Conservation (phyloP, 1,139 yeast species). For the Magnusiomyces suaveolens region DNA sequence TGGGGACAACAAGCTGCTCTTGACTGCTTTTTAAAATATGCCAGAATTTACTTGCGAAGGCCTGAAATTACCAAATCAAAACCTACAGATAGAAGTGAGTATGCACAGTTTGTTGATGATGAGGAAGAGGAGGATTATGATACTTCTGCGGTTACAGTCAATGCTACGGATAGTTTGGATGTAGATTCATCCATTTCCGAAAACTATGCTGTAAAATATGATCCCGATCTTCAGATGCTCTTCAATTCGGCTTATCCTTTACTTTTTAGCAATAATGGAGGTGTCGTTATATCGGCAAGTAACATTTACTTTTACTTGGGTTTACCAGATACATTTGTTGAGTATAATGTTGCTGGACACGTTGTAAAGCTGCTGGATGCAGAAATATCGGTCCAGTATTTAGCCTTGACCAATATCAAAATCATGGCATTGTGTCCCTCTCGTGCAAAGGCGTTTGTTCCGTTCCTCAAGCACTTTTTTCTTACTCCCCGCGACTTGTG, state of each 20-base stretch:
- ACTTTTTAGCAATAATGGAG: conserved; percentile 45
- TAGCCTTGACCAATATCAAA: conserved; percentile 29
- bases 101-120: conserved; percentile 15
- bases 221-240: conserved; percentile 49
- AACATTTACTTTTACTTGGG: conserved; percentile 47
- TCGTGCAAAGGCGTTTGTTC: conserved; percentile 41
- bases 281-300: conserved; percentile 53
- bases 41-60: conserved; percentile 50
- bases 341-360: conserved; percentile 42
- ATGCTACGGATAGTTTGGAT: neutral
- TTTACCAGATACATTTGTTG: conserved; percentile 42
- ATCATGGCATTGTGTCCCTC: conserved; percentile 28
- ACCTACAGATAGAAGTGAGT: conserved; percentile 7
- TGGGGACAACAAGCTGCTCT: conserved; percentile 62
- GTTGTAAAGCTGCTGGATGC: conserved; percentile 40
- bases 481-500: conserved; percentile 49
- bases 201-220: conserved; percentile 26
- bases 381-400: conserved; percentile 27
- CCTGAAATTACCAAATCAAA: conserved; percentile 28
- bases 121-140: conserved; percentile 13
- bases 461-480: conserved; percentile 44
- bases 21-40: conserved; percentile 58
- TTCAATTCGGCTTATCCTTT: conserved; percentile 40
- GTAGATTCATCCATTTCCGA: conserved; percentile 2
- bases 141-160: neutral